Evolutionary conservation across 2,329 filamentous ascomycete genomes (phyloP), one percentile per base, ranked within the genome.

Genomic region (Cryphonectria naterciae): DNA sequence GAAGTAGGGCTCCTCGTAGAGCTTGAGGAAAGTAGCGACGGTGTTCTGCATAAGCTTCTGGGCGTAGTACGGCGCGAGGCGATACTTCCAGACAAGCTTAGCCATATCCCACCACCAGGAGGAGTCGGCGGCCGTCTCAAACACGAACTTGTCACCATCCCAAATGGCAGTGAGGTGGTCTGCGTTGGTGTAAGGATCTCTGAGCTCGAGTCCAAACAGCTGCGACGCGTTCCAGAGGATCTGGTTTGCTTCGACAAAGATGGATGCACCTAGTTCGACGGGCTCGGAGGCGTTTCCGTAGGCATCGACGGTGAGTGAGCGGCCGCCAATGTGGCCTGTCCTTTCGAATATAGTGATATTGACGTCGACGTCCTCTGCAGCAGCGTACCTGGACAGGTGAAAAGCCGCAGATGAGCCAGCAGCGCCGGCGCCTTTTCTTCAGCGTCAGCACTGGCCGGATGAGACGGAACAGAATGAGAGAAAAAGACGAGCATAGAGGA

Each of bases 291-390:
- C 84, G 75, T 95, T 86, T 74, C 88, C 86, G 78, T 92, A 95
- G 2, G 90, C 91, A 76, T 94, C 85, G 25, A 97, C 92, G 0
- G 95, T 98, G 41, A 95, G 93, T 10, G 92, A 92, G 37, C 96
- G 92, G 11, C 96, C 96, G 41, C 96, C 96, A 60, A 98, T 86
- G 75, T 90, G 93, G 43, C 84, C 80, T 22, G 89, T 90, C 75
- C 91, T 92, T 77, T 99, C 96, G 79, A 95, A 98, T 39, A 99
- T 85, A 32, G 94, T 97, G 76, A 98, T 91, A 75, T 97, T 92
- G 71, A 95, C 78, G 1, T 85, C 82, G 25, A 92, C 80, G 25
- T 83, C 83, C n/a, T 85, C 84, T 70, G 88, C 81, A 4, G 87
- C 81, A 32, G 93, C 92, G 79, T 91, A 95, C 77, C 91, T 88